phyloP scores from a whole-genome alignment of 768 basidiomycete species.

The Rossbeevera mucosa region DNA sequence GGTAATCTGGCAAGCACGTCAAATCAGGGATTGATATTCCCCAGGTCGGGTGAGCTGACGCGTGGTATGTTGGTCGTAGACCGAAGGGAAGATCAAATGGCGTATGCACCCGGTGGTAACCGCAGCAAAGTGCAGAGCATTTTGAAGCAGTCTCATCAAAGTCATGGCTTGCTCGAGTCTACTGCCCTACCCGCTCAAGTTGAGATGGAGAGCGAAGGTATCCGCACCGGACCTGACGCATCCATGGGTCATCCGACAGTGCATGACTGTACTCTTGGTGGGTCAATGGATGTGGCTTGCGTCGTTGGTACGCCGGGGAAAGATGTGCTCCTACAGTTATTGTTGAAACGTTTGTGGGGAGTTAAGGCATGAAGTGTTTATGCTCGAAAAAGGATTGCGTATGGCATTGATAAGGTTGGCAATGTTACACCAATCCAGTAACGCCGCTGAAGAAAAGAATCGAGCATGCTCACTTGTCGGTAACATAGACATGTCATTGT shows the following conservation, averaged over 20 bases:
- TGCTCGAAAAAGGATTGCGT: neutral
- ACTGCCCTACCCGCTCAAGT: constrained; percentile 52
- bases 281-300: constrained; percentile 39
- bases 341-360: constrained; percentile 58
- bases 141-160: constrained; percentile 36
- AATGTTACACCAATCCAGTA: constrained; percentile 1
- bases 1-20: neutral
- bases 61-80: constrained; percentile 88
- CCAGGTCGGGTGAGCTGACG: constrained; percentile 70
- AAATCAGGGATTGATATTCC: neutral
- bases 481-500: no score
- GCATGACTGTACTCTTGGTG: constrained; percentile 19
- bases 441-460: constrained; percentile 2
- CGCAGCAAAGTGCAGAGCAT: constrained; percentile 58
- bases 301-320: constrained; percentile 65
- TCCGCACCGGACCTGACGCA: constrained; percentile 12
- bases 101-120: constrained; percentile 61
- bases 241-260: constrained; percentile 19
- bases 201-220: constrained; percentile 37
- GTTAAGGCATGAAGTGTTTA: neutral
- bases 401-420: neutral
- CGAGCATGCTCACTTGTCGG: neutral
- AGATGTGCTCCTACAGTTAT: constrained; percentile 40
- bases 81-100: constrained; percentile 59
- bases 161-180: constrained; percentile 42